A percentile compares a stretch with the other conserved stretches of the same genome.
phyloP scores from a whole-genome alignment of 352 stramenopile genomes.

The Elongisporangium undulatum region DNA sequence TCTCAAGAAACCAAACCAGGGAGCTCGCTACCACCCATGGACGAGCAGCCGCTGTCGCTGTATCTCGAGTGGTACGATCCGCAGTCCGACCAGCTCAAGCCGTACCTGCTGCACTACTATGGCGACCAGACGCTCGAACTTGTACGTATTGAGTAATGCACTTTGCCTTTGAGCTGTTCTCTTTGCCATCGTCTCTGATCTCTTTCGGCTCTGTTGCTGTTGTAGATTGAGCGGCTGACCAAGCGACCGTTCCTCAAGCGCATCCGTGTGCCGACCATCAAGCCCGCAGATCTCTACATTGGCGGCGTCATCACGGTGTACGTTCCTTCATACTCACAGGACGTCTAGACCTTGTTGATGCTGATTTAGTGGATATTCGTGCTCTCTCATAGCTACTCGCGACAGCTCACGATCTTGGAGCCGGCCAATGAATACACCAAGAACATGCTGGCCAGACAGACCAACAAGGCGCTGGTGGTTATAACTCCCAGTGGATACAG shows the following conservation, averaged over 20 bases:
- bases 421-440: slow-evolving; percentile 66
- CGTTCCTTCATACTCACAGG: slow-evolving; percentile 1
- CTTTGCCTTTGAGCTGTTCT: neutral
- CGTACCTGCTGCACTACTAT: slow-evolving; percentile 73
- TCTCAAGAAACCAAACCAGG: neutral
- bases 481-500: slow-evolving; percentile 43
- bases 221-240: slow-evolving; percentile 54
- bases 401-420: slow-evolving; percentile 62
- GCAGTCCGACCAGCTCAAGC: slow-evolving; percentile 61
- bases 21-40: too few relatives aligned
- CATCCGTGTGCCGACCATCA: slow-evolving; percentile 68
- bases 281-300: slow-evolving; percentile 57
- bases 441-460: slow-evolving; percentile 22
- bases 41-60: slow-evolving; percentile 67
- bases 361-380: neutral
- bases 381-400: slow-evolving; percentile 45
- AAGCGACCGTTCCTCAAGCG: slow-evolving; percentile 74
- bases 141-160: slow-evolving; percentile 20
- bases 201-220: too few relatives aligned
- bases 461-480: slow-evolving; percentile 39
- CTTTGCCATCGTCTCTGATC: neutral
- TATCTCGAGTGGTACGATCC: slow-evolving; percentile 78
- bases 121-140: slow-evolving; percentile 69
- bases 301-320: slow-evolving; percentile 69
- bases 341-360: neutral